Evolutionary conservation across 257 asterid genomes (phyloP), one percentile per base, ranked within the genome.

Genomic region (Gentiana straminea): DNA sequence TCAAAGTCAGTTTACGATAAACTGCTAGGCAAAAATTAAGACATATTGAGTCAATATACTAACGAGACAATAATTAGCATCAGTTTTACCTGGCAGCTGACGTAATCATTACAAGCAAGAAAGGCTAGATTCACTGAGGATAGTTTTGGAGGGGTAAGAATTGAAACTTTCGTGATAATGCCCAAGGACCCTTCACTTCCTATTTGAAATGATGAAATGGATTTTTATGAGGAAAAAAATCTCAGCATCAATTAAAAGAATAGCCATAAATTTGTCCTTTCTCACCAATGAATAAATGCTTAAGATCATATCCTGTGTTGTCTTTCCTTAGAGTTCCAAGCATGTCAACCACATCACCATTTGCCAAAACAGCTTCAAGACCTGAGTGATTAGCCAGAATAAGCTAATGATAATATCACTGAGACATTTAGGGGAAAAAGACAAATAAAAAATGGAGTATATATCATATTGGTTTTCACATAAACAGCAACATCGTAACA

Each of bases 161-260:
- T 84, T 66, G 98, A 84, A 69, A 87, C 89, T 76, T 84, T 91
- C 59, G 96, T 91, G 58, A 91, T 81, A 58, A 91, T 81, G 63
- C 96, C 98, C 70, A 91, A 76, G 58, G 98, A 87, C 62, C 98
- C 98, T 79, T 91, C 98, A 68, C 98, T 84, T 65, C 98, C 98
- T 91, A 57, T 36, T 55, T 62, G 74, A 75, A 55, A 74, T 32
- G 41, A 44, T 54, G 38, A 52, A 52, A 4, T 43, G 51, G 53
- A 33, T 38, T n/a, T 57, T 66, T 66, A 57, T 71, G 66, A 15
- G 49, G 51, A 56, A 60, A 33, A 68, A 39, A 68, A 66, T 51
- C 41, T 65, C 55, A 7, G 15, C 8, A 55, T 7, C 49, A 13
- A 6, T 66, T 55, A 52, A 47, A 50, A 65, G 43, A 44, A 63